Percentiles rank a stretch among this genome's conserved stretches.
Evolutionary conservation across 176 grass and related monocot genomes (phyloP).

Genomic region (Avena eriantha): DNA sequence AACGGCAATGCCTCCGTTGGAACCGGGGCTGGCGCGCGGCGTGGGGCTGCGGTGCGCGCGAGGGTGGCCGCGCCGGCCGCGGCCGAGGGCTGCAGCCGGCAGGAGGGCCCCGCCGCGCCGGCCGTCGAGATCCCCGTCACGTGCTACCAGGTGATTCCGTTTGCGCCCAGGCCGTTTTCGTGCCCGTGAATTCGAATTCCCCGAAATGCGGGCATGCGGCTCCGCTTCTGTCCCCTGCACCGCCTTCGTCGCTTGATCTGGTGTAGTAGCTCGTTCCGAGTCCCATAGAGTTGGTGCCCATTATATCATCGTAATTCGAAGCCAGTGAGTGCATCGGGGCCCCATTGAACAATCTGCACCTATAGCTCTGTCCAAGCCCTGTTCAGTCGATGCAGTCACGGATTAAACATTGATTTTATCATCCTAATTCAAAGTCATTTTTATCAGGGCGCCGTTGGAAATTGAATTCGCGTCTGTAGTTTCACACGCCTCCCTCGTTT

Average conservation of each 20-base stretch:
- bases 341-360: not conserved
- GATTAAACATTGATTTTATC: too few relatives aligned
- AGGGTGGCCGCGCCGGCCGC: slow-evolving; percentile 45
- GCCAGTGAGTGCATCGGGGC: not conserved
- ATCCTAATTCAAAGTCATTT: too few relatives aligned
- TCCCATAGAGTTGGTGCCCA: not conserved
- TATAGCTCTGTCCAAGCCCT: too few relatives aligned
- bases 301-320: not conserved
- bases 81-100: slow-evolving; percentile 42
- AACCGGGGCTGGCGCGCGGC: slow-evolving; percentile 1
- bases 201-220: not conserved
- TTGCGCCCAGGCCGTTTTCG: not conserved
- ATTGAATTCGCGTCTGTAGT: too few relatives aligned
- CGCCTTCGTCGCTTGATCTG: slow-evolving; percentile 20
- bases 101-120: slow-evolving; percentile 33
- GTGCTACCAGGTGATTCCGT: slow-evolving; percentile 81
- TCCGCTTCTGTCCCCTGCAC: not conserved
- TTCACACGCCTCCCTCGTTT: too few relatives aligned
- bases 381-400: too few relatives aligned
- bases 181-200: slow-evolving; percentile 30
- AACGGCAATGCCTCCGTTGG: slow-evolving; percentile 42
- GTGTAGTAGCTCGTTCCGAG: not conserved
- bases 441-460: too few relatives aligned
- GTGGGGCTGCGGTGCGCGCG: slow-evolving; percentile 29
- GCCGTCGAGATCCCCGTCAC: slow-evolving; percentile 91